Evolutionary conservation across 306 rosid genomes (phyloP).

Genomic region (Heteromeles arbutifolia): DNA sequence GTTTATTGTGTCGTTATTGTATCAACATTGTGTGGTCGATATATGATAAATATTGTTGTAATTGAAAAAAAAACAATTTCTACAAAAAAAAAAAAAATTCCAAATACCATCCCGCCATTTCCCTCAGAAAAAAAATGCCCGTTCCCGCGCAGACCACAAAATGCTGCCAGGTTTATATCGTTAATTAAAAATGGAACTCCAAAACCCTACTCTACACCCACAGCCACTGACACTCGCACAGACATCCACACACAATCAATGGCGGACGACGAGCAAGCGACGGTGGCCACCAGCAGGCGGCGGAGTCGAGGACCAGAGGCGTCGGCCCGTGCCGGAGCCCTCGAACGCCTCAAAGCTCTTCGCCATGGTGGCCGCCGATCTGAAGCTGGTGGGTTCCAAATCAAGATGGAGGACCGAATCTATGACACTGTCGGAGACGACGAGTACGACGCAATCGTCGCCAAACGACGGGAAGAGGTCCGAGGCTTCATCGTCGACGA

Average conservation of each 20-base stretch:
- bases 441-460: constrained; percentile 75
- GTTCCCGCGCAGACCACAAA: constrained; percentile 25
- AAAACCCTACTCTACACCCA: not conserved
- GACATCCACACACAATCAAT: constrained; percentile 22
- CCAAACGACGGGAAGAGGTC: constrained; percentile 75
- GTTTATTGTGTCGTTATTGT: no score
- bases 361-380: constrained; percentile 60
- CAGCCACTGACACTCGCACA: not conserved
- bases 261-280: constrained; percentile 63
- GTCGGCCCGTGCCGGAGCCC: constrained; percentile 46
- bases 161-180: constrained; percentile 31
- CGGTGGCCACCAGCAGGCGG: constrained; percentile 32
- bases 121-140: not conserved
- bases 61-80: no score
- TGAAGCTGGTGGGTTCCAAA: constrained; percentile 44
- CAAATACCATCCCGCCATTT: not conserved
- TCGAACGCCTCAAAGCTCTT: constrained; percentile 69
- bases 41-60: no score
- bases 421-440: constrained; percentile 72
- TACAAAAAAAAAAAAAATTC: not conserved
- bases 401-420: constrained; percentile 69
- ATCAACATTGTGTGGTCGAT: no score
- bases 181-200: not conserved
- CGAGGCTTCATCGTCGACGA: constrained; percentile 69
- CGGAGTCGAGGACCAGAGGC: constrained; percentile 55